These are phyloP conservation scores for Cairneyella variabilis DNA, from an alignment of 495 filamentous ascomycete genomes.

Conservation along the genomic window DNA sequence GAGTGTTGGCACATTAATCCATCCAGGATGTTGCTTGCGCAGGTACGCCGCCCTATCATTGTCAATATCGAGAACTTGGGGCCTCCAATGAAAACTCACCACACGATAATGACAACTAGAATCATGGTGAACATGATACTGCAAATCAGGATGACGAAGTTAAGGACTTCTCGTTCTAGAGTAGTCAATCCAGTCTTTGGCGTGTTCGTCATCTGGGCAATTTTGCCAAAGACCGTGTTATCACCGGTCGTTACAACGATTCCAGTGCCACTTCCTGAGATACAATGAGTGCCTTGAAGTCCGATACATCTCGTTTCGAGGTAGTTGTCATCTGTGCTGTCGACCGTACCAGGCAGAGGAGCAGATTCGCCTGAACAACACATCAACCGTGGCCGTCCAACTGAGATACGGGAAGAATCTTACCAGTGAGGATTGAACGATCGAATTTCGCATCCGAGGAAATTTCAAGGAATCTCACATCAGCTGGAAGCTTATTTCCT, in stretches of 20 bases:
- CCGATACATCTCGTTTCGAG: conserved; percentile 71
- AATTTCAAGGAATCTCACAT: conserved; percentile 60
- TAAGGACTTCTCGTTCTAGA: conserved; percentile 64
- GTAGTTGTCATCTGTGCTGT: conserved; percentile 65
- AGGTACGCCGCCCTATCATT: conserved; percentile 55
- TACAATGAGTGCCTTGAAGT: conserved; percentile 67
- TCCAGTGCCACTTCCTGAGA: conserved; percentile 60
- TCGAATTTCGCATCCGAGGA: conserved; percentile 69
- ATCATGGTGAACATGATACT: conserved; percentile 52
- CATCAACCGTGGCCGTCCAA: not conserved
- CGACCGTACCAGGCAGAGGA: conserved; percentile 54
- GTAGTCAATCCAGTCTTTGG: conserved; percentile 57
- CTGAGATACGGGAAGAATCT: conserved; percentile 2
- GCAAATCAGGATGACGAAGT: conserved; percentile 63
- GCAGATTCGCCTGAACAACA: conserved; percentile 49
- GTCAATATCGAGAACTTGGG: not conserved
- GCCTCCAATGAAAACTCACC: conserved; percentile 35
- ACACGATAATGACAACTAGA: conserved; percentile 51
- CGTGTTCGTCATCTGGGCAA: conserved; percentile 62
- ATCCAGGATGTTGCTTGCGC: conserved; percentile 51
- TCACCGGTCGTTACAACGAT: conserved; percentile 54
- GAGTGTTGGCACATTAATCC: conserved; percentile 64
- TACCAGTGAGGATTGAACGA: conserved; percentile 65
- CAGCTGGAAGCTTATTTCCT: conserved; percentile 66
- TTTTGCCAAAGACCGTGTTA: conserved; percentile 38